Evolutionary conservation across 1,284 basidiomycete genomes (phyloP).

Genomic region (Cryptococcus hybrid): DNA sequence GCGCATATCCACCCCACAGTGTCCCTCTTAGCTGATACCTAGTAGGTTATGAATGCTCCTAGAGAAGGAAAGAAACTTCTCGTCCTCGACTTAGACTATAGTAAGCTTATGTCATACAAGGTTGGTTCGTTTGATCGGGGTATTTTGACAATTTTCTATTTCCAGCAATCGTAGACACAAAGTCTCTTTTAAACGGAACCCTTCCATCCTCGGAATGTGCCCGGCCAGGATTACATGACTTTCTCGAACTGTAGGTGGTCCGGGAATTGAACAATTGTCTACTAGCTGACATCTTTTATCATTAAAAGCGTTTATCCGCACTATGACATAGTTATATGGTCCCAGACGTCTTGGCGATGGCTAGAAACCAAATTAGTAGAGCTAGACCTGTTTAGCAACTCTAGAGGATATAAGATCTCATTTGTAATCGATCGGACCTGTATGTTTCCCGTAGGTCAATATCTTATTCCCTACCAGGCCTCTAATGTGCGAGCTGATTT

Average conservation of each 20-base stretch:
- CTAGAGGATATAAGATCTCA: constrained; percentile 60
- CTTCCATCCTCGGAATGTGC: constrained; percentile 76
- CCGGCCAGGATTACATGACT: constrained; percentile 77
- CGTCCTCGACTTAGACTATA: constrained; percentile 87
- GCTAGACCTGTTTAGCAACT: constrained; percentile 66
- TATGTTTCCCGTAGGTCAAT: constrained; percentile 74
- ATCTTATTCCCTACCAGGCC: not conserved
- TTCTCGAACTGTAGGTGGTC: constrained; percentile 54
- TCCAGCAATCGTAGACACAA: constrained; percentile 75
- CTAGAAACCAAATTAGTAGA: not conserved
- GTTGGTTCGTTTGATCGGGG: not conserved
- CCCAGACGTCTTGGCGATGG: constrained; percentile 77
- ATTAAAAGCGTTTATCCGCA: constrained; percentile 62
- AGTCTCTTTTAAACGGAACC: constrained; percentile 71
- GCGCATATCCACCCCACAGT: not conserved
- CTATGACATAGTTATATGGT: constrained; percentile 86
- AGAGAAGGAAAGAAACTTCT: constrained; percentile 73
- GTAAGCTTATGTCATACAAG: constrained; percentile 48
- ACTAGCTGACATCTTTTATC: too few relatives aligned
- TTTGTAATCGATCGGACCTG: constrained; percentile 76
- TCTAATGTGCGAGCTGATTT: not conserved
- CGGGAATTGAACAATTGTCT: too few relatives aligned
- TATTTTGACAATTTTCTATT: not conserved
- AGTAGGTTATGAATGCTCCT: constrained; percentile 68
- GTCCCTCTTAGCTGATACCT: constrained; percentile 2